Percentiles rank a stretch among this genome's conserved stretches.
These are phyloP conservation scores for Tanacetum coccineum DNA, from an alignment of 129 eudicot genomes.

Conservation along the genomic window DNA sequence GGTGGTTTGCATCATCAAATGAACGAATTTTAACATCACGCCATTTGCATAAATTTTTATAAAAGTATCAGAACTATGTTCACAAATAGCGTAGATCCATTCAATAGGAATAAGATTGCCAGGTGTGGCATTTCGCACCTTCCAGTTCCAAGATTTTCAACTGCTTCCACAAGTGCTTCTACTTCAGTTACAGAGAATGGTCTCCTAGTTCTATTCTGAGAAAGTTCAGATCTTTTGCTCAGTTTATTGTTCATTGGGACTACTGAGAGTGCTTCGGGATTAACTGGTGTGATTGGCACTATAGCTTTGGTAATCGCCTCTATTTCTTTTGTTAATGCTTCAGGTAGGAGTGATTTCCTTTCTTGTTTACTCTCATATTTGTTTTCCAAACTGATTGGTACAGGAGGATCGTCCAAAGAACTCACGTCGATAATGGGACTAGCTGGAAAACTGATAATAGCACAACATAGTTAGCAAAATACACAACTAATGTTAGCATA, in stretches of 20 bases:
- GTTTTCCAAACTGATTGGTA: too few relatives aligned
- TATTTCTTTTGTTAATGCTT: too few relatives aligned
- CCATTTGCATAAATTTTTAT: too few relatives aligned
- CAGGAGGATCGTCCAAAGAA: conserved; percentile 32
- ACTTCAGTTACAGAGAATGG: conserved; percentile 91
- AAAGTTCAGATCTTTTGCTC: conserved; percentile 49
- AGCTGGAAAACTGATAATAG: conserved; percentile 41
- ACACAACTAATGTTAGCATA: conserved; percentile 15
- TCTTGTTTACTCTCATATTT: too few relatives aligned
- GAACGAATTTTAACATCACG: too few relatives aligned
- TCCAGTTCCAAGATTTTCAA: conserved; percentile 96
- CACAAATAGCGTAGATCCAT: too few relatives aligned
- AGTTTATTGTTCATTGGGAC: conserved; percentile 41
- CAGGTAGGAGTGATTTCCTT: too few relatives aligned
- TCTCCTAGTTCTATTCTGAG: conserved; percentile 70
- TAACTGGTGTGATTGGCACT: conserved; percentile 40
- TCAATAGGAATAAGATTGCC: too few relatives aligned
- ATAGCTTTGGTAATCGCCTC: conserved; percentile 47
- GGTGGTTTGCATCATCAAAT: conserved; percentile 74
- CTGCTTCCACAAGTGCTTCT: conserved; percentile 93
- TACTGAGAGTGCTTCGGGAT: conserved; percentile 23
- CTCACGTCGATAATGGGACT: conserved; percentile 35
- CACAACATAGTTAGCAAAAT: neutral
- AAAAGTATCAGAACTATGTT: too few relatives aligned
- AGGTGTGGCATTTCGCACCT: conserved; percentile 41